Evolutionary conservation across 306 rosid genomes (phyloP).

Genomic region (Lagenaria siceraria): DNA sequence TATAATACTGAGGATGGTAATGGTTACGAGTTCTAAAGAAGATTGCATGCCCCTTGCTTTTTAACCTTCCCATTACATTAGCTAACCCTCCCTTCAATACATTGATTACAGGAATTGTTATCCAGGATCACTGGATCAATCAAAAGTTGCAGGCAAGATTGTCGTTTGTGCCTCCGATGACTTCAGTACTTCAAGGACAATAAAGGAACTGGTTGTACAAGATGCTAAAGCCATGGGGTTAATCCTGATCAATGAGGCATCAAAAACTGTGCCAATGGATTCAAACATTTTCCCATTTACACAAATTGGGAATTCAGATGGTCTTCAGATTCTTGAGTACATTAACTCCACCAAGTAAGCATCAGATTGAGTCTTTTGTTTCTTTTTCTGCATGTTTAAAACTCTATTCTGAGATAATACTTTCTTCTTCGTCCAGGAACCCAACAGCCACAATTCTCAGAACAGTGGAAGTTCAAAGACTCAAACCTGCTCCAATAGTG

Average conservation of each 20-base stretch:
- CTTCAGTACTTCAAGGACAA: conserved; percentile 32
- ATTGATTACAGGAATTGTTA: conserved; percentile 54
- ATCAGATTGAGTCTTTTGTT: neutral
- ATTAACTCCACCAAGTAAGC: conserved; percentile 71
- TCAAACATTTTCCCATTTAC: conserved; percentile 63
- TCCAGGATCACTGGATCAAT: conserved; percentile 76
- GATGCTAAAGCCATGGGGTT: conserved; percentile 74
- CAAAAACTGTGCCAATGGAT: conserved; percentile 50
- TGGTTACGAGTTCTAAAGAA: neutral
- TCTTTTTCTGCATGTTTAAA: neutral
- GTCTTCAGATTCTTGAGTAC: conserved; percentile 60
- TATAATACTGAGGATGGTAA: neutral
- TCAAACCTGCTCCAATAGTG: conserved; percentile 63
- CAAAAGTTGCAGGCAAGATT: conserved; percentile 52
- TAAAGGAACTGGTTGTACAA: conserved; percentile 67
- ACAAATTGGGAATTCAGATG: conserved; percentile 45
- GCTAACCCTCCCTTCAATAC: neutral
- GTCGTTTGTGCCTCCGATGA: conserved; percentile 58
- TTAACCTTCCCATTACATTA: neutral
- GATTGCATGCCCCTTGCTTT: neutral
- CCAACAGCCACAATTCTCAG: conserved; percentile 70
- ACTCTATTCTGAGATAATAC: neutral
- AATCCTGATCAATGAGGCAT: conserved; percentile 39
- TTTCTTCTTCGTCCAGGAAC: conserved; percentile 25
- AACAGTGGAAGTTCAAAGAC: conserved; percentile 33